A percentile compares a stretch with the other conserved stretches of the same genome.
These are phyloP conservation scores for Cladosporium sp. DNA, from an alignment of 2,329 filamentous ascomycete species.

Conservation along the genomic window DNA sequence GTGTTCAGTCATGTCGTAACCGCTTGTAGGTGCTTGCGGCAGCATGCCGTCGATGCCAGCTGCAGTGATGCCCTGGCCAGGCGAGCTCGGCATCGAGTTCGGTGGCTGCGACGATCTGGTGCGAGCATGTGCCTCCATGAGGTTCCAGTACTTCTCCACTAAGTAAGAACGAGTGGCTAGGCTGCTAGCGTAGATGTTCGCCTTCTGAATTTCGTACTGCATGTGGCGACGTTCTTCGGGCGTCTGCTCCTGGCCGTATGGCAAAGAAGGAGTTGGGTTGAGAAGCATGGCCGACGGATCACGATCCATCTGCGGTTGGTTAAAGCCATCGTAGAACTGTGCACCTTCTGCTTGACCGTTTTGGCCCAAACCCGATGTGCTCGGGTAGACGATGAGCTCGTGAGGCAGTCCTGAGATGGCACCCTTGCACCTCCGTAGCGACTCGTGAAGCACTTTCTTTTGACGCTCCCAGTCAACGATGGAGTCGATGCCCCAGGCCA, in stretches of 20 bases:
- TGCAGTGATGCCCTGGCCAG: conserved; percentile 28
- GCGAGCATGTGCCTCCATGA: conserved; percentile 57
- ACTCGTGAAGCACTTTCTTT: conserved; percentile 63
- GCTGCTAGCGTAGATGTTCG: conserved; percentile 79
- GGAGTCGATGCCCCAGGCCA: conserved; percentile 72
- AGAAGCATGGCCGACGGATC: conserved; percentile 17
- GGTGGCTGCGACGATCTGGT: conserved; percentile 34
- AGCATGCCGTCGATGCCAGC: conserved; percentile 33
- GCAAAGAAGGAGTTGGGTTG: conserved; percentile 9
- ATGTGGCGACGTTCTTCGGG: conserved; percentile 42
- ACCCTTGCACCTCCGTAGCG: conserved; percentile 62
- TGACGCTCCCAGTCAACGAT: conserved; percentile 74
- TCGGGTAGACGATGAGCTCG: conserved; percentile 56
- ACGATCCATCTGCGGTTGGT: conserved; percentile 19
- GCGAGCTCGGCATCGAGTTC: conserved; percentile 29
- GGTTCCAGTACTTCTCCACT: conserved; percentile 77
- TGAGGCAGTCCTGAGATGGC: conserved; percentile 61
- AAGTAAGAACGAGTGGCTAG: conserved; percentile 76
- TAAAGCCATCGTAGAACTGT: conserved; percentile 19
- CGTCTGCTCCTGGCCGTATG: conserved; percentile 20
- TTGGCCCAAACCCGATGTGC: conserved; percentile 32
- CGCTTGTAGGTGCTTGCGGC: conserved; percentile 24
- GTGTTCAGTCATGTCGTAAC: conserved; percentile 48
- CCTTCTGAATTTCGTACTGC: conserved; percentile 86
- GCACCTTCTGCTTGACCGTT: conserved; percentile 18